A percentile compares a stretch with the other conserved stretches of the same genome.
Conservation (phyloP, 306 rosid genomes). For the Rosa chinensis region DNA sequence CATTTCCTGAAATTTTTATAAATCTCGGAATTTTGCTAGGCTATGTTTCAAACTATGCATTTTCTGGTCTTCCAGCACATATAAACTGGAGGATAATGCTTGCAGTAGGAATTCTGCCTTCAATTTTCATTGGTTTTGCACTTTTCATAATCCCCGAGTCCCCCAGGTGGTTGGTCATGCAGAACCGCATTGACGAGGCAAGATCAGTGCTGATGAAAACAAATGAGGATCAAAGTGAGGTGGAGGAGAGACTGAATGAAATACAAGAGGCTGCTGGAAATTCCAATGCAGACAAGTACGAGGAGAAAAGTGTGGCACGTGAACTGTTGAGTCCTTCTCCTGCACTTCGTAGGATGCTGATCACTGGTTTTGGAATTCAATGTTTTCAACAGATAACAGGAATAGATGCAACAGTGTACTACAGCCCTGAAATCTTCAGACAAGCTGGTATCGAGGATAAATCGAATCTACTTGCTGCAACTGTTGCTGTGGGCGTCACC, state of each 20-base stretch:
- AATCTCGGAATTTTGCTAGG: slow-evolving; percentile 86
- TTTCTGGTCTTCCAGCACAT: slow-evolving; percentile 72
- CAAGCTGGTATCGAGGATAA: slow-evolving; percentile 68
- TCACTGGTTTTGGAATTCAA: slow-evolving; percentile 87
- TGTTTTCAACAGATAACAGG: slow-evolving; percentile 98
- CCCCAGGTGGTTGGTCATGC: slow-evolving; percentile 83
- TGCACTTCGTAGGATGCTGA: slow-evolving; percentile 66
- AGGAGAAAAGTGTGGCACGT: slow-evolving; percentile 64
- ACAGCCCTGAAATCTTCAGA: slow-evolving; percentile 79
- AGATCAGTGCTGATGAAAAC: slow-evolving; percentile 76
- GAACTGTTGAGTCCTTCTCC: slow-evolving; percentile 79
- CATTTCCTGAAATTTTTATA: slow-evolving; percentile 87
- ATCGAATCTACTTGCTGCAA: slow-evolving; percentile 71
- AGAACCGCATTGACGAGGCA: slow-evolving; percentile 79
- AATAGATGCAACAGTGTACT: slow-evolving; percentile 91
- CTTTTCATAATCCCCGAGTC: slow-evolving; percentile 89
- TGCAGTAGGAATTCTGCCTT: slow-evolving; percentile 81
- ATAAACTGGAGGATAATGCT: slow-evolving; percentile 93
- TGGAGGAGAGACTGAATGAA: slow-evolving; percentile 85
- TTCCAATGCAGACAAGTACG: slow-evolving; percentile 44
- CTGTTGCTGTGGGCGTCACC: slow-evolving; percentile 82
- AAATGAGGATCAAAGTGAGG: slow-evolving; percentile 71
- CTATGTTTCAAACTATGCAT: slow-evolving; percentile 78
- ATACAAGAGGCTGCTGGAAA: slow-evolving; percentile 68
- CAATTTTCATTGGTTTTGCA: slow-evolving; percentile 83